A percentile compares a stretch with the other conserved stretches of the same genome.
Evolutionary conservation across 2,329 filamentous ascomycete species (phyloP).

Genomic region (Aspergillus ibericus): DNA sequence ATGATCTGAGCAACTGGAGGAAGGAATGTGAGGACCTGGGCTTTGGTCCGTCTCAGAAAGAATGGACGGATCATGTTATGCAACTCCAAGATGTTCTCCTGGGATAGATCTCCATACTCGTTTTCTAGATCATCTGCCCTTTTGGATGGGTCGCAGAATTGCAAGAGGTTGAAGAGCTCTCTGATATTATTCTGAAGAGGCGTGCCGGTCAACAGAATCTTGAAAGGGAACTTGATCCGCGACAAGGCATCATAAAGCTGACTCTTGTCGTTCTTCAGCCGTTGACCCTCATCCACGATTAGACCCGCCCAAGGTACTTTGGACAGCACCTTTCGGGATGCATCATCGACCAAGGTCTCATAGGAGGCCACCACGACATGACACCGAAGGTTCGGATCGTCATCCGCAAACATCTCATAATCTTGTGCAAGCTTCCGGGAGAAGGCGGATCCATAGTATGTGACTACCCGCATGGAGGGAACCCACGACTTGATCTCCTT

Average conservation of each 20-base stretch:
- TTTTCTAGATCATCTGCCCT: slow-evolving; percentile 73
- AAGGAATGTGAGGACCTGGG: slow-evolving; percentile 84
- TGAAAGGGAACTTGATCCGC: slow-evolving; percentile 75
- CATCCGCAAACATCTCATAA: slow-evolving; percentile 77
- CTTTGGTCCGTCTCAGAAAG: slow-evolving; percentile 78
- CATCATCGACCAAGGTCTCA: slow-evolving; percentile 77
- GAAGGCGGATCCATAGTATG: slow-evolving; percentile 78
- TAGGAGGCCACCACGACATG: slow-evolving; percentile 96
- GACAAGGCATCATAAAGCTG: slow-evolving; percentile 74
- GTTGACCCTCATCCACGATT: slow-evolving; percentile 92
- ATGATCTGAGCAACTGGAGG: slow-evolving; percentile 95
- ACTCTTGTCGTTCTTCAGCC: slow-evolving; percentile 89
- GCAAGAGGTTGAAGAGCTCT: slow-evolving; percentile 93
- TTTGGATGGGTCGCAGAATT: slow-evolving; percentile 77
- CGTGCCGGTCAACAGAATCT: slow-evolving; percentile 81
- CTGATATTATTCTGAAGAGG: slow-evolving; percentile 82
- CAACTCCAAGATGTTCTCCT: slow-evolving; percentile 76
- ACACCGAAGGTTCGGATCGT: slow-evolving; percentile 68
- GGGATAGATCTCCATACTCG: slow-evolving; percentile 74
- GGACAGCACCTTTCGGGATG: slow-evolving; percentile 65
- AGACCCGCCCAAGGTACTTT: slow-evolving; percentile 80
- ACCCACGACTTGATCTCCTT: slow-evolving; percentile 94
- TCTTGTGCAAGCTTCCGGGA: slow-evolving; percentile 75
- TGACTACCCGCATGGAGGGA: slow-evolving; percentile 81
- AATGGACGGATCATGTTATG: slow-evolving; percentile 78